Percentiles rank a stretch among this genome's conserved stretches.
These are phyloP conservation scores for Plasmopara viticola DNA, from an alignment of 352 stramenopile species.

Conservation along the genomic window DNA sequence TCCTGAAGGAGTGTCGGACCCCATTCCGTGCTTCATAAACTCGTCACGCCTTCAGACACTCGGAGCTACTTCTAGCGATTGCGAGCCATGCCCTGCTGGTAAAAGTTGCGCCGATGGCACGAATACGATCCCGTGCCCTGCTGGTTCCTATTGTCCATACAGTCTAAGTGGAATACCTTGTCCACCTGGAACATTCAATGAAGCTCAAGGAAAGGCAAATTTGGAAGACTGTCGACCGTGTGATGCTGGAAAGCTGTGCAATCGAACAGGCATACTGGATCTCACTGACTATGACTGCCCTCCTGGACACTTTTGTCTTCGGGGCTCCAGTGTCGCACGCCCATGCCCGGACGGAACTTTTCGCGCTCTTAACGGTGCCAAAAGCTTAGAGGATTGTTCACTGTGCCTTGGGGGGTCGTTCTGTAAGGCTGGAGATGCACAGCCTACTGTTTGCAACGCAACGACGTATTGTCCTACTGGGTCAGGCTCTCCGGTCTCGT, in stretches of 20 bases:
- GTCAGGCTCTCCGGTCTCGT: conserved; percentile 40
- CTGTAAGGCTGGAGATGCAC: conserved; percentile 39
- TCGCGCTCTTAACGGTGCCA: conserved; percentile 28
- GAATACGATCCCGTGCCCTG: conserved; percentile 52
- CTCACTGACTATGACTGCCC: conserved; percentile 60
- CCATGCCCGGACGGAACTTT: conserved; percentile 50
- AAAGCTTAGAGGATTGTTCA: conserved; percentile 33
- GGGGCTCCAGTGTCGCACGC: conserved; percentile 25
- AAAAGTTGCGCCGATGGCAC: conserved; percentile 80
- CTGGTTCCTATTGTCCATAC: conserved; percentile 51
- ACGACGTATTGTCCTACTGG: conserved; percentile 56
- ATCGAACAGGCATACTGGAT: conserved; percentile 53
- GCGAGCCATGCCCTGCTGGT: conserved; percentile 71
- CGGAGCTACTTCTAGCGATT: conserved; percentile 52
- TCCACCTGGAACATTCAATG: conserved; percentile 59
- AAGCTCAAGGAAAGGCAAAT: conserved; percentile 23
- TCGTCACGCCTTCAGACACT: conserved; percentile 46
- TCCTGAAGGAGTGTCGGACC: conserved; percentile 59
- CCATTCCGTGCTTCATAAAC: conserved; percentile 55
- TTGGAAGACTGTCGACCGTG: conserved; percentile 59
- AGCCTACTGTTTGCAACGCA: conserved; percentile 43
- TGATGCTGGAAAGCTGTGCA: conserved; percentile 66
- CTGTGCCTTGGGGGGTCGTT: conserved; percentile 55
- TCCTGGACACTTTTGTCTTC: conserved; percentile 61
- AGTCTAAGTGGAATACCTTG: conserved; percentile 41